Conservation (phyloP, 2,329 filamentous ascomycete genomes). For the Xylaria sp. region DNA sequence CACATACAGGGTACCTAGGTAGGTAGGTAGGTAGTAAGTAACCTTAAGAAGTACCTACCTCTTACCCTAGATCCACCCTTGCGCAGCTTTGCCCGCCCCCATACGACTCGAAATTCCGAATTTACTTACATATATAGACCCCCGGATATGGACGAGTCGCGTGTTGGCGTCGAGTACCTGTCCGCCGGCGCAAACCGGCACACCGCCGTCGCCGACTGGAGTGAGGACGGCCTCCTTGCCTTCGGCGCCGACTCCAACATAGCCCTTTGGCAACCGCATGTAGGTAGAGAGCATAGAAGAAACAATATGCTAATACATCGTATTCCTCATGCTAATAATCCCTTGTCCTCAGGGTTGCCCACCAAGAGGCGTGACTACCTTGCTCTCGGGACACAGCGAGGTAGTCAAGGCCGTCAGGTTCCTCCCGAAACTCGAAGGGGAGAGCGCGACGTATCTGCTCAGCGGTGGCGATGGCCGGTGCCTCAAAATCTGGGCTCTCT, state of each 20-base stretch:
- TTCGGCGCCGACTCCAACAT: constrained; percentile 90
- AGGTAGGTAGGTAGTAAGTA: too few species aligned
- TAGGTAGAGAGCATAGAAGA: constrained; percentile 53
- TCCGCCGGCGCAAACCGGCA: constrained; percentile 89
- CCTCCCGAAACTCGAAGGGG: constrained; percentile 54
- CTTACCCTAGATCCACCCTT: too few species aligned
- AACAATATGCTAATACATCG: too few species aligned
- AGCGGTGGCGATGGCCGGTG: constrained; percentile 82
- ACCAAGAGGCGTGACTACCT: constrained; percentile 60
- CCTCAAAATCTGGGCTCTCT: constrained; percentile 70
- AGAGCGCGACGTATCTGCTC: constrained; percentile 62
- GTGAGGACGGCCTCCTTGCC: constrained; percentile 70
- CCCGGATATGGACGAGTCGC: constrained; percentile 26
- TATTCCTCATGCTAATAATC: constrained; percentile 9
- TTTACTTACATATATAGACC: too few species aligned
- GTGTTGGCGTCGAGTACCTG: constrained; percentile 55
- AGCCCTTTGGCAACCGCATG: constrained; percentile 81
- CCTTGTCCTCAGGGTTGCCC: constrained; percentile 33
- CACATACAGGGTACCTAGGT: too few species aligned
- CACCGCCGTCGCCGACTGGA: constrained; percentile 89
- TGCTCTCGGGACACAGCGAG: constrained; percentile 77
- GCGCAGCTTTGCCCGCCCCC: neutral
- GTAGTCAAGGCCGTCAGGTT: constrained; percentile 85
- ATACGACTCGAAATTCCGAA: neutral
- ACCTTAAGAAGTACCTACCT: too few species aligned